A percentile compares a stretch with the other conserved stretches of the same genome.
Evolutionary conservation across 352 stramenopile genomes (phyloP).

Genomic region (Pythium scleroteichum): DNA sequence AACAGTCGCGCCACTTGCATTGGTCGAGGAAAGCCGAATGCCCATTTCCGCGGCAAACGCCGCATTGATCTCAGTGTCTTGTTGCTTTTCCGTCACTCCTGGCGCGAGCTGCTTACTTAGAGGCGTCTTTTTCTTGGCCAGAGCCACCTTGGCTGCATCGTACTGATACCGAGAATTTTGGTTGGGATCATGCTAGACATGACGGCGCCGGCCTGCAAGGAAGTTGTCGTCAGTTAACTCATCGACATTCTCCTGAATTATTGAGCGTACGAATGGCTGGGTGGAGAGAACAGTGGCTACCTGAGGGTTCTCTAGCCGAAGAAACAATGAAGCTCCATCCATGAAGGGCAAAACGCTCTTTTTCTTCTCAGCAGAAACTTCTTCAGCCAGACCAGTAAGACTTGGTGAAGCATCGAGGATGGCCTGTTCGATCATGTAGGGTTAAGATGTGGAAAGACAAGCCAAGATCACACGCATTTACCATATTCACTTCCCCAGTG

Average conservation of each 20-base stretch:
- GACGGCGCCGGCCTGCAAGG: constrained; percentile 26
- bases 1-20: no score
- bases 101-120: constrained; percentile 52
- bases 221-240: neutral
- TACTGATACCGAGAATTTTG: constrained; percentile 51
- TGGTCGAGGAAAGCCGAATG: constrained; percentile 39
- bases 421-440: constrained; percentile 24
- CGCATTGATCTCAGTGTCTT: constrained; percentile 74
- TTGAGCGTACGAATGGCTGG: constrained; percentile 46
- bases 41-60: constrained; percentile 65
- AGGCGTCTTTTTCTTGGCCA: constrained; percentile 64
- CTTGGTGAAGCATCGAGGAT: constrained; percentile 31
- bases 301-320: constrained; percentile 68
- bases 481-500: constrained; percentile 56
- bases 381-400: constrained; percentile 36
- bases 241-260: no score
- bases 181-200: constrained; percentile 50
- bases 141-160: constrained; percentile 42
- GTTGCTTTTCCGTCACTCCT: constrained; percentile 38
- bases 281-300: constrained; percentile 32
- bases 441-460: neutral
- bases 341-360: constrained; percentile 41
- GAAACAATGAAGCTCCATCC: constrained; percentile 53
- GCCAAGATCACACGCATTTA: constrained; percentile 25
- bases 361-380: constrained; percentile 47